Percentiles rank a stretch among this genome's conserved stretches.
These are phyloP conservation scores for Pythium myriotylum DNA, from an alignment of 352 stramenopile species.

Conservation along the genomic window DNA sequence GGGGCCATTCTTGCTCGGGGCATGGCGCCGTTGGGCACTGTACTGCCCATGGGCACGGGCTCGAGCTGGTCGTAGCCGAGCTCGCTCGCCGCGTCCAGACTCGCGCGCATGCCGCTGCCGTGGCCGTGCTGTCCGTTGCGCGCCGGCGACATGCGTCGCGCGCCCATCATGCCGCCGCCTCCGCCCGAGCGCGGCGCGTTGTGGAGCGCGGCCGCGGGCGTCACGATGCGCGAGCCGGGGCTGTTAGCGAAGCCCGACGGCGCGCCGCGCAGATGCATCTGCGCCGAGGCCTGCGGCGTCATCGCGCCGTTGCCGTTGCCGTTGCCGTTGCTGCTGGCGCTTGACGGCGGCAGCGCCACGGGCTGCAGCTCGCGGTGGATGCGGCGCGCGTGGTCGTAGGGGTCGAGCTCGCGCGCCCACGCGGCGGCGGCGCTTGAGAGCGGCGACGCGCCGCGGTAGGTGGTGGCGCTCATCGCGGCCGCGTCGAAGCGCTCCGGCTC, in stretches of 20 bases:
- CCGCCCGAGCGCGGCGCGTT: constrained; percentile 14
- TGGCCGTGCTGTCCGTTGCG: not conserved
- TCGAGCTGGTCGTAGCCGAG: constrained; percentile 8
- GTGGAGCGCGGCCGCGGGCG: constrained; percentile 25
- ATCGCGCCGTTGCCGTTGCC: constrained; percentile 6
- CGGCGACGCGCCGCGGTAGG: constrained; percentile 5
- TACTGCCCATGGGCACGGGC: constrained; percentile 2
- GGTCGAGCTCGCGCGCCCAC: constrained; percentile 24
- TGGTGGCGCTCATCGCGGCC: not conserved
- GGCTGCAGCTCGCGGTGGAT: constrained; percentile 45
- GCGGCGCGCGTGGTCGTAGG: constrained; percentile 28
- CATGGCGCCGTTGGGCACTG: not conserved
- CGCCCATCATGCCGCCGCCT: constrained; percentile 3
- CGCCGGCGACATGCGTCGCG: constrained; percentile 2
- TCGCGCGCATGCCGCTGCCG: not conserved
- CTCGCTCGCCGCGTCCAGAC: too few species aligned
- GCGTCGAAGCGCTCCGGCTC: constrained; percentile 20
- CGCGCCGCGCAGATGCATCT: constrained; percentile 12
- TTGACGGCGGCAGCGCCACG: too few species aligned
- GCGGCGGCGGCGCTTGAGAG: constrained; percentile 20
- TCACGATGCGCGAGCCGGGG: constrained; percentile 31
- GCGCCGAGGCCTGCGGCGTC: constrained; percentile 23
- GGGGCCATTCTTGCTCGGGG: not conserved
- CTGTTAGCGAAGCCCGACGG: constrained; percentile 17
- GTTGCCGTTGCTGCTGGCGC: too few species aligned